phyloP scores from a whole-genome alignment of 2,329 filamentous ascomycete genomes.

The Fusarium xyrophilum region DNA sequence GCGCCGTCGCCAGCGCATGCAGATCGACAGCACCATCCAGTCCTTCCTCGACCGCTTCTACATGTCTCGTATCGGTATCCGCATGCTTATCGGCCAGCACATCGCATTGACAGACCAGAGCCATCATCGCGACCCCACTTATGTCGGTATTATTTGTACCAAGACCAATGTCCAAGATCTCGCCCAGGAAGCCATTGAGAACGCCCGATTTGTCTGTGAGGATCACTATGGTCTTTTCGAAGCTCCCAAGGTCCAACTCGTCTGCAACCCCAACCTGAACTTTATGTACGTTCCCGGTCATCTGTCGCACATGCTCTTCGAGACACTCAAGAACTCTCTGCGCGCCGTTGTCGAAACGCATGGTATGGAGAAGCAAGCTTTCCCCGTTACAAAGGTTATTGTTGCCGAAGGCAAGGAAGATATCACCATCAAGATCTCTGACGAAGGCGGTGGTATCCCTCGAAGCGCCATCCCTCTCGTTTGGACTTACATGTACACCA shows the following conservation, averaged over 20 bases:
- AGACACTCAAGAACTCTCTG: conserved; percentile 97
- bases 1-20: conserved; percentile 92
- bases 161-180: conserved; percentile 96
- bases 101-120: conserved; percentile 95
- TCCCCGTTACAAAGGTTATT: conserved; percentile 96
- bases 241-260: conserved; percentile 93
- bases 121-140: conserved; percentile 86
- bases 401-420: conserved; percentile 98
- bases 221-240: conserved; percentile 98
- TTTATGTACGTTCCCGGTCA: conserved; percentile 99
- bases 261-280: conserved; percentile 91
- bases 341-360: conserved; percentile 96
- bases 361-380: conserved; percentile 93
- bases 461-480: conserved; percentile 92
- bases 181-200: conserved; percentile 96
- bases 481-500: conserved; percentile 99
- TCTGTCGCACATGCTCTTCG: conserved; percentile 98
- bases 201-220: conserved; percentile 98
- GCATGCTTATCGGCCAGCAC: conserved; percentile 99
- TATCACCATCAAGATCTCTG: conserved; percentile 97
- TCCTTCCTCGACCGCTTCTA: conserved; percentile 98
- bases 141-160: conserved; percentile 98
- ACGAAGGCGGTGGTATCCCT: conserved; percentile 95
- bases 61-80: conserved; percentile 98
- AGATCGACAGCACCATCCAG: conserved; percentile 97